These are phyloP conservation scores for Glaciozyma martinii DNA, from an alignment of 768 basidiomycete genomes.

Conservation along the genomic window DNA sequence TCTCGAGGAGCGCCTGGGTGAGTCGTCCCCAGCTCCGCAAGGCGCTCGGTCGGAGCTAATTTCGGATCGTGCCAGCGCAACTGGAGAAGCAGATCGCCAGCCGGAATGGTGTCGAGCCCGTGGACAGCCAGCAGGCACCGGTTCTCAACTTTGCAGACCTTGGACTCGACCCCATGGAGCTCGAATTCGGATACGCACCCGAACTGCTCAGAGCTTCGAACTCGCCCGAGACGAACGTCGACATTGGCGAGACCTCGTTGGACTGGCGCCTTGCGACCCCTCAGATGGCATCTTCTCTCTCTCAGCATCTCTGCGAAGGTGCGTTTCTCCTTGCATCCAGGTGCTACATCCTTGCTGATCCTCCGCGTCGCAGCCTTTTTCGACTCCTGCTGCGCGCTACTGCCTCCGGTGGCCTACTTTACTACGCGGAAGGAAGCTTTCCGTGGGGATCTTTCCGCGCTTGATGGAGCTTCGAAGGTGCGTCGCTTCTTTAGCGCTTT, in stretches of 20 bases:
- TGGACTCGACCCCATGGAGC: neutral
- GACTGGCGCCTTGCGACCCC: slow-evolving; percentile 11
- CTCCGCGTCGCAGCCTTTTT: neutral
- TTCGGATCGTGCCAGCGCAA: neutral
- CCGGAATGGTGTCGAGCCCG: neutral
- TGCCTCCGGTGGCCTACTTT: neutral
- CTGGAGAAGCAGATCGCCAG: slow-evolving; percentile 4
- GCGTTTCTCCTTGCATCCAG: neutral
- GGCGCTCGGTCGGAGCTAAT: no score
- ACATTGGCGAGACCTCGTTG: slow-evolving; percentile 1
- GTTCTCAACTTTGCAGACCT: neutral
- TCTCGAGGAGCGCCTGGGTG: slow-evolving; percentile 9
- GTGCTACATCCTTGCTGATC: neutral
- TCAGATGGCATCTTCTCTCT: neutral
- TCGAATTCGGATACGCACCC: neutral
- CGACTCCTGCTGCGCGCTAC: slow-evolving; percentile 6
- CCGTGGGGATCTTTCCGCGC: neutral
- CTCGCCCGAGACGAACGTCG: neutral
- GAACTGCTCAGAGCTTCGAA: neutral
- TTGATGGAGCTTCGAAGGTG: neutral
- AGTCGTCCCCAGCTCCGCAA: neutral
- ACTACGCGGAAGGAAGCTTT: neutral
- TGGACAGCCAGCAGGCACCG: neutral
- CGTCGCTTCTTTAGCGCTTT: neutral
- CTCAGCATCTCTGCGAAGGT: slow-evolving; percentile 1